Evolutionary conservation across 768 basidiomycete species (phyloP), one percentile per base, ranked within the genome.

Genomic region (Cystoderma amianthinum): DNA sequence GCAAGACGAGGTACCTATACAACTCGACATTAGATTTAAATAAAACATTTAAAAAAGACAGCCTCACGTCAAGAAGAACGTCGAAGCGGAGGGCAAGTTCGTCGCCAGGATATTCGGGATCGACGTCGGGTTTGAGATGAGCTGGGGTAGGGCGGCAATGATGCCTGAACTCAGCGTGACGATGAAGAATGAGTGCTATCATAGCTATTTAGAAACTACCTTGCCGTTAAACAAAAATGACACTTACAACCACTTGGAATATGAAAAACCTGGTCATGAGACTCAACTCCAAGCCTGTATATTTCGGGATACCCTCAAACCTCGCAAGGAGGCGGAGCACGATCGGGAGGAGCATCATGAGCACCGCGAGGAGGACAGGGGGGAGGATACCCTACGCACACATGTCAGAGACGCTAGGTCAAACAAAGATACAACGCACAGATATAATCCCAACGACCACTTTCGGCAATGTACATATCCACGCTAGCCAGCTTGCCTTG

Each of bases 221-320:
- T 13, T 2, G 6, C 2, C 21, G 24, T 15, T 36, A 20, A 47
- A 17, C 12, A 22, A 15, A 47, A 9, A 20, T 17, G 34, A 24
- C 3, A 78, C 89, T 48, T 62, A 94, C 90, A 40, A 96, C 64
- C 37, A 94, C 87, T 65, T 87, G 85, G 73, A 96, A 96, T 48
- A 90, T 66, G 66, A 95, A 95, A 65, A 73, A 98, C 16, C 96
- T 71, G 1, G 80, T 82, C 94, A 97, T 96, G 54, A 99, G 62
- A 39, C 84, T 87, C 3, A 96, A 72, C 51, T 99, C 95, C 32
- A 98, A 63, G 1, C 80, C 83, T 0, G 82, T 87, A 23, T 73
- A 72, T 49, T 86, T 82, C 0, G 95, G 93, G 15, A 92, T 89
- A 15, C 96, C 96, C 63, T 98, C 90, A 41, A 96, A 84, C 15